Evolutionary conservation across 2,329 filamentous ascomycete species (phyloP), one percentile per base, ranked within the genome.

Genomic region (Diaporthe capsici): DNA sequence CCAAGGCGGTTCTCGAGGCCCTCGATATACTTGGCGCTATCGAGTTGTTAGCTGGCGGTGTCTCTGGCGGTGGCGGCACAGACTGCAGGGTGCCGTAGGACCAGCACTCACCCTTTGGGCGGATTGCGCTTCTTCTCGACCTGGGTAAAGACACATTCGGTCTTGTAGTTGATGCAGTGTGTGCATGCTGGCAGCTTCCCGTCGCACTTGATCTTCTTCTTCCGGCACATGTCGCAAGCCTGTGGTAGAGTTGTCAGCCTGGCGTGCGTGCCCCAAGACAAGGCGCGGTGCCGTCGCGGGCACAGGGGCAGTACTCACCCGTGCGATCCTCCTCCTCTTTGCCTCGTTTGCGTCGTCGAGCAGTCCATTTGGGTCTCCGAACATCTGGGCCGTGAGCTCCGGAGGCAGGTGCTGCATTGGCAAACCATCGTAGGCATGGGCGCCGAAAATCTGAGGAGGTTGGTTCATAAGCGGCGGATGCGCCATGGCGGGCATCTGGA

Each of bases 61-160:
- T 37, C 39, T 34, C 25, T 31, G 25, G 28, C 13, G 34, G 44
- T 47, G 34, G 60, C 47, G 28, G 61, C 51, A 68, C 68, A 65
- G 60, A 72, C 72, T 13, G 47, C 72, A 15, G 22, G 31, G 25
- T 22, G 15, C 25, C 42, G 49, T 15, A 61, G 53, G 58, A 37
- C 47, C 9, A 60, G 20, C 42, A 84, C 90, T 79, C 90, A 98
- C 95, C 97, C 96, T 88, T 98, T 99, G 1, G 96, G 97, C 72
- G 97, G 96, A 84, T 94, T 97, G 76, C 97, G 91, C 89, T 99
- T 99, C 92, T 99, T 99, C 87, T 99, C 97, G 51, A 98, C 96
- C 83, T 98, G 95, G 0, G 97, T 98, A 83, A 98, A 98, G 80
- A 98, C 91, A 84, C 96, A 99, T 81, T 98, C 95, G 7, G 96